Base-by-base conservation (phyloP, 768 basidiomycete genomes). In the Leucogyrophana mollusca region DNA sequence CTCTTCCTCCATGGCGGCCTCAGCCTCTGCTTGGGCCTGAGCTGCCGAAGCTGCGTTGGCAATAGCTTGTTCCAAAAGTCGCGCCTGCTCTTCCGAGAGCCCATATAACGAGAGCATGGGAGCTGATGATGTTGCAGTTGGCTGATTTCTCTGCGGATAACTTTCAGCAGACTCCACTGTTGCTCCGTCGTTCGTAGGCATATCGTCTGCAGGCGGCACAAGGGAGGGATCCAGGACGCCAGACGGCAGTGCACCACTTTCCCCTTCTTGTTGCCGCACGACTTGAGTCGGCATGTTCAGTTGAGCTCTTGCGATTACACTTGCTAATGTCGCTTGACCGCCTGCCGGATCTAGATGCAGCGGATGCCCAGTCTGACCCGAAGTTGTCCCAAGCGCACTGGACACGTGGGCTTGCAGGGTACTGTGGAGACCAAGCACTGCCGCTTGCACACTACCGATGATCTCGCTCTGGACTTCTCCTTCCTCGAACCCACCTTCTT, bases 11-110 rank as follows among this genome's bases (percentile, higher is more conserved):
- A 85, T 58, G 0, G 83, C 84, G 3, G 86, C 85, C 53, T 89
- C 85, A 0, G 86, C 87, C 52, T 89, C 87, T 0, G 87, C 87
- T 55, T 87, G 85, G 16, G 85, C 82, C 53, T 87, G 85, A 1
- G 87, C 87, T 24, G 83, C 84, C 27, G 78, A 78, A 9, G 87
- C 83, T 1, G 87, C 87, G 55, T 74, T 85, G 21, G 83, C 82
- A 40, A 90, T 87, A 0, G 87, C 87, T 50, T 82, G 76, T 58
- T 88, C 85, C 13, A 90, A 68, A 51, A 85, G 61, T 48, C 73
- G 77, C 4, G 83, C 74, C 62, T 89, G 87, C 52, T 87, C 85
- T 40, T 83, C 82, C 1, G 86, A 87, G 34, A 89, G 69, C 24
- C 85, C 86, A 43, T 85, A 84, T 59, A 83, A 72, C 3, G 85